A percentile compares a stretch with the other conserved stretches of the same genome.
phyloP scores from a whole-genome alignment of 345 rosid species.

The Aquilaria yunnanensis region DNA sequence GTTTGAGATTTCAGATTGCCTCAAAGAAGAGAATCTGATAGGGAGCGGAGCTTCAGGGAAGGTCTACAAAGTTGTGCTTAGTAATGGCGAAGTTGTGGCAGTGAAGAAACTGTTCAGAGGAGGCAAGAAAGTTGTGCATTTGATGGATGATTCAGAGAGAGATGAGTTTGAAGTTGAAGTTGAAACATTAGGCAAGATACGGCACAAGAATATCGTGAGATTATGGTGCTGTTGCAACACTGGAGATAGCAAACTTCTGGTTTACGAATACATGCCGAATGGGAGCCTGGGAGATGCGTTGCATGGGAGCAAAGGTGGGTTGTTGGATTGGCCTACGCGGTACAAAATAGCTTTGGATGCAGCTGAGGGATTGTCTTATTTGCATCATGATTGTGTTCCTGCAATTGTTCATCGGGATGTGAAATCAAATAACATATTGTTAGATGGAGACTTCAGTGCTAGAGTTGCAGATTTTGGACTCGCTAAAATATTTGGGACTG shows the following conservation, averaged over 20 bases:
- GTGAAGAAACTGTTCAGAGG: conserved; percentile 64
- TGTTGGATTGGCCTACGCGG: conserved; percentile 66
- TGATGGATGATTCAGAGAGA: conserved; percentile 21
- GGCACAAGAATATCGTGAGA: conserved; percentile 87
- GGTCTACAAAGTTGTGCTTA: conserved; percentile 71
- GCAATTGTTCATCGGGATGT: conserved; percentile 92
- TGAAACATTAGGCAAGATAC: conserved; percentile 73
- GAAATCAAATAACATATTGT: conserved; percentile 77
- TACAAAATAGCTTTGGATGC: conserved; percentile 73
- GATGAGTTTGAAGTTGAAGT: conserved; percentile 74
- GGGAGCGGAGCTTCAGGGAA: conserved; percentile 86
- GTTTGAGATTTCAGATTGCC: conserved; percentile 48
- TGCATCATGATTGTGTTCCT: conserved; percentile 93
- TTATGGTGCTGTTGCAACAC: conserved; percentile 76
- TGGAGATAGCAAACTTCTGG: conserved; percentile 61
- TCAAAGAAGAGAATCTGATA: conserved; percentile 62
- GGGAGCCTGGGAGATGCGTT: conserved; percentile 79
- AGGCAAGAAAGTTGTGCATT: conserved; percentile 26
- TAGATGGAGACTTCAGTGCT: conserved; percentile 69
- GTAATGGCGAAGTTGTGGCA: conserved; percentile 66
- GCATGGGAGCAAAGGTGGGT: conserved; percentile 47
- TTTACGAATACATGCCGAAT: conserved; percentile 89
- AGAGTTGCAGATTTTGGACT: conserved; percentile 90
- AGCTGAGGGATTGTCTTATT: conserved; percentile 79
- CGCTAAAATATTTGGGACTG: conserved; percentile 56